phyloP scores from a whole-genome alignment of 108 stramenopile genomes.

The Skeletonema menzelii region DNA sequence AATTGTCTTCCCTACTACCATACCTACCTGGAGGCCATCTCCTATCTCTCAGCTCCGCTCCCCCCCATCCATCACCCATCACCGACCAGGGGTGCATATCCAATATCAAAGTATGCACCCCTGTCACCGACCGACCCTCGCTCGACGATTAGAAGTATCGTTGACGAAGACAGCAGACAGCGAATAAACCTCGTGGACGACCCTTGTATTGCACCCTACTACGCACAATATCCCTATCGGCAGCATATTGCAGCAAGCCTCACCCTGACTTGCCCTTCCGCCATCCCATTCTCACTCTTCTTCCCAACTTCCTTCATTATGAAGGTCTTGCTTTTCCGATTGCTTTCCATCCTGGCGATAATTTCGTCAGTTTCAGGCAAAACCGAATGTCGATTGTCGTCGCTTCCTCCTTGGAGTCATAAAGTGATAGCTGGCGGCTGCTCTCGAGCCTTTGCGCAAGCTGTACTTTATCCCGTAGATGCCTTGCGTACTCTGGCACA shows the following conservation, averaged over 20 bases:
- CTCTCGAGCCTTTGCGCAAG: constrained; percentile 54
- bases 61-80: no score
- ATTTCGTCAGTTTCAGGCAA: background rate
- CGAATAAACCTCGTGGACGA: no score
- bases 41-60: no score
- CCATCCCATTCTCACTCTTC: background rate
- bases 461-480: constrained; percentile 67
- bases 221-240: no score
- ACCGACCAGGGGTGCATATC: no score
- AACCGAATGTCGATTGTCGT: background rate
- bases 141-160: no score
- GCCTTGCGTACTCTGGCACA: constrained; percentile 72
- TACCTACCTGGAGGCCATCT: no score
- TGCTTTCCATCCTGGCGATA: background rate
- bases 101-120: no score
- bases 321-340: background rate
- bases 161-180: no score
- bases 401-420: constrained; percentile 6
- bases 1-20: no score
- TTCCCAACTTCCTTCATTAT: background rate
- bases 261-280: background rate
- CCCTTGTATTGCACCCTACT: no score
- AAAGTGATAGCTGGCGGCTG: constrained; percentile 58
- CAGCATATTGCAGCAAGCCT: background rate
- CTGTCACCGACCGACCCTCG: no score